Evolutionary conservation across 2,329 filamentous ascomycete genomes (phyloP).

Genomic region (Microsporum ferrugineum): DNA sequence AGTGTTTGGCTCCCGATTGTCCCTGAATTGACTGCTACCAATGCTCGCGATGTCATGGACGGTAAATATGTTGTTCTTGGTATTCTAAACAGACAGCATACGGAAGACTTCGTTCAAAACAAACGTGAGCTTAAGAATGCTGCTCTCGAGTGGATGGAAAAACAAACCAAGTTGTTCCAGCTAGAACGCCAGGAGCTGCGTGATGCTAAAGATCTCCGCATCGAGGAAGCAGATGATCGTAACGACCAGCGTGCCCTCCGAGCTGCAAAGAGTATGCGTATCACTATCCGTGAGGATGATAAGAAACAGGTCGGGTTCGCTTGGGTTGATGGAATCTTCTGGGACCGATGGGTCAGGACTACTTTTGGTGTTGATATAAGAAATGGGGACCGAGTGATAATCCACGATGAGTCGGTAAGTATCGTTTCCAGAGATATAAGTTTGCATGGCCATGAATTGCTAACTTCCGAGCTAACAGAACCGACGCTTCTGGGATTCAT

Average conservation of each 20-base stretch:
- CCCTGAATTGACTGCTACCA: conserved; percentile 80
- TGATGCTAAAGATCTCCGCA: conserved; percentile 85
- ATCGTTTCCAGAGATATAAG: background rate
- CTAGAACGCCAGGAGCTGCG: conserved; percentile 85
- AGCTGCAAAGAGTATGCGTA: conserved; percentile 77
- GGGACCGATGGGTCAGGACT: conserved; percentile 92
- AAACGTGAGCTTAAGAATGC: conserved; percentile 90
- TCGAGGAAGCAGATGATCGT: conserved; percentile 91
- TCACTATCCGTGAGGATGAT: conserved; percentile 79
- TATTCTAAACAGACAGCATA: conserved; percentile 67
- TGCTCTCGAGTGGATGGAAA: conserved; percentile 95
- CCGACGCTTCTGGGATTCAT: conserved; percentile 89
- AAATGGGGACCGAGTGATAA: conserved; percentile 82
- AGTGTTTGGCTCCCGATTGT: conserved; percentile 93
- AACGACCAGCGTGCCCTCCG: conserved; percentile 78
- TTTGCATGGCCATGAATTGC: background rate
- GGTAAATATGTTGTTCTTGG: conserved; percentile 90
- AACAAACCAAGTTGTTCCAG: conserved; percentile 82
- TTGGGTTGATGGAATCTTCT: conserved; percentile 94
- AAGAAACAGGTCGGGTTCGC: conserved; percentile 87
- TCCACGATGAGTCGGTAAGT: conserved; percentile 92
- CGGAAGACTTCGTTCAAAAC: conserved; percentile 64
- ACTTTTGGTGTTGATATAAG: conserved; percentile 83
- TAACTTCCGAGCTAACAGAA: conserved; percentile 44
- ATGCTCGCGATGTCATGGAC: conserved; percentile 90